These are phyloP conservation scores for Ceratocystis variospora DNA, from an alignment of 2,329 filamentous ascomycete genomes.

Conservation along the genomic window DNA sequence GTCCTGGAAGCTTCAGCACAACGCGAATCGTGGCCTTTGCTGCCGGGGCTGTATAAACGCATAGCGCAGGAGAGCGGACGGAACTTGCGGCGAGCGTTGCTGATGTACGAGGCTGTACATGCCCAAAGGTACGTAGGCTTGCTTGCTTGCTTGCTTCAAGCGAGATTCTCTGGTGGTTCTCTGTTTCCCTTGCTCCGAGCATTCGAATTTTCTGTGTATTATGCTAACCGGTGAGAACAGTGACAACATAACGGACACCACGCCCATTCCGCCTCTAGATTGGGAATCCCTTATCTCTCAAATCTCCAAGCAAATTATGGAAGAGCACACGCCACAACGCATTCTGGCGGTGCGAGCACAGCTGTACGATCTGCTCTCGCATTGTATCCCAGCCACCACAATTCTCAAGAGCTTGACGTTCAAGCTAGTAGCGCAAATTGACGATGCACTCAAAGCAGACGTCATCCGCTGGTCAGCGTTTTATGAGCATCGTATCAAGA, in stretches of 20 bases:
- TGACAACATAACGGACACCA: slow-evolving; percentile 77
- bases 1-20: slow-evolving; percentile 58
- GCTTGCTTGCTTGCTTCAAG: background rate
- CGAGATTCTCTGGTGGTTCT: background rate
- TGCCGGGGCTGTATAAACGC: slow-evolving; percentile 61
- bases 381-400: slow-evolving; percentile 90
- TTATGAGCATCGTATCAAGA: slow-evolving; percentile 88
- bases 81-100: slow-evolving; percentile 73
- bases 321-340: slow-evolving; percentile 78
- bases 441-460: slow-evolving; percentile 79
- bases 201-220: slow-evolving; percentile 14
- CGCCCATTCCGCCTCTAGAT: slow-evolving; percentile 83
- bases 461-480: slow-evolving; percentile 94
- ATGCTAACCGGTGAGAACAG: slow-evolving; percentile 32
- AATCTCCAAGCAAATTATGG: slow-evolving; percentile 85
- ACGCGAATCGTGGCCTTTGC: slow-evolving; percentile 71
- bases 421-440: slow-evolving; percentile 74
- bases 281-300: slow-evolving; percentile 88
- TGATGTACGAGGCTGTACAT: slow-evolving; percentile 96
- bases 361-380: slow-evolving; percentile 91
- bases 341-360: slow-evolving; percentile 82
- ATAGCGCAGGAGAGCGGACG: slow-evolving; percentile 84
- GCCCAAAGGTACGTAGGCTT: slow-evolving; percentile 70
- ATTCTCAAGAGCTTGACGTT: slow-evolving; percentile 92
- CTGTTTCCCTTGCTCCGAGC: background rate